Evolutionary conservation across 2,329 filamentous ascomycete species (phyloP).

Genomic region (Hawksworthiomyces lignivorus): DNA sequence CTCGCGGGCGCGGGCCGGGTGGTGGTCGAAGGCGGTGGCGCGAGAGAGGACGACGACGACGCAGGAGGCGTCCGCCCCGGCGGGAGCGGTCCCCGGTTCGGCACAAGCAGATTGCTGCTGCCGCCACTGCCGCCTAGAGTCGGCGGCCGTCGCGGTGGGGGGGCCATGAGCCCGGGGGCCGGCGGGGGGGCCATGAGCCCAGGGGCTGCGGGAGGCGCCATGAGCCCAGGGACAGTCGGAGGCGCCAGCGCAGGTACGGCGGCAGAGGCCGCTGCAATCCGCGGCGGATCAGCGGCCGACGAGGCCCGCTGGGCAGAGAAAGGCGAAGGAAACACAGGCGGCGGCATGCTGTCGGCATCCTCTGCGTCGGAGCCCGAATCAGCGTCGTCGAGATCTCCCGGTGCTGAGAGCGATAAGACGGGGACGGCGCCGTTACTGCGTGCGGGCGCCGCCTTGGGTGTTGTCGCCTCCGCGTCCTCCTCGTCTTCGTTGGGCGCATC

Average conservation of each 20-base stretch:
- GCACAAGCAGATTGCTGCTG: constrained; percentile 14
- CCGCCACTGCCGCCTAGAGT: too few relatives aligned
- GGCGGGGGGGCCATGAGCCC: constrained; percentile 4
- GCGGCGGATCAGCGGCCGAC: constrained; percentile 11
- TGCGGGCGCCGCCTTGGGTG: constrained; percentile 39
- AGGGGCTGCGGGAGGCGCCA: constrained; percentile 6
- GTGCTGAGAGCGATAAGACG: constrained; percentile 36
- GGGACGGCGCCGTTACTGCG: constrained; percentile 25
- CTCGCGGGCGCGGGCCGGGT: constrained; percentile 37
- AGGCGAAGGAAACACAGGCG: constrained; percentile 40
- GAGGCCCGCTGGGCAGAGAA: constrained; percentile 45
- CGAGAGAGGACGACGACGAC: constrained; percentile 35
- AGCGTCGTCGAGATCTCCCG: constrained; percentile 4
- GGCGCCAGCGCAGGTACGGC: too few relatives aligned
- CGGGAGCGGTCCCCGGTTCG: constrained; percentile 31
- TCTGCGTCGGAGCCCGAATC: constrained; percentile 19
- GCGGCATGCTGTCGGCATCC: constrained; percentile 23
- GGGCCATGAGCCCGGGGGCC: constrained; percentile 17
- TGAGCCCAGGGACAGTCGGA: constrained; percentile 9
- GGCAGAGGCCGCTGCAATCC: too few relatives aligned
- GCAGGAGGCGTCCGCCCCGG: too few relatives aligned
- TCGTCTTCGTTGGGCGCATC: constrained; percentile 7
- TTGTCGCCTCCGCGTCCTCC: constrained; percentile 34
- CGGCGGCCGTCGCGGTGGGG: background rate
- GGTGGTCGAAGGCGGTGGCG: constrained; percentile 48